Conservation (phyloP, 2,329 filamentous ascomycete genomes). For the Sarocladiaceae sp. region DNA sequence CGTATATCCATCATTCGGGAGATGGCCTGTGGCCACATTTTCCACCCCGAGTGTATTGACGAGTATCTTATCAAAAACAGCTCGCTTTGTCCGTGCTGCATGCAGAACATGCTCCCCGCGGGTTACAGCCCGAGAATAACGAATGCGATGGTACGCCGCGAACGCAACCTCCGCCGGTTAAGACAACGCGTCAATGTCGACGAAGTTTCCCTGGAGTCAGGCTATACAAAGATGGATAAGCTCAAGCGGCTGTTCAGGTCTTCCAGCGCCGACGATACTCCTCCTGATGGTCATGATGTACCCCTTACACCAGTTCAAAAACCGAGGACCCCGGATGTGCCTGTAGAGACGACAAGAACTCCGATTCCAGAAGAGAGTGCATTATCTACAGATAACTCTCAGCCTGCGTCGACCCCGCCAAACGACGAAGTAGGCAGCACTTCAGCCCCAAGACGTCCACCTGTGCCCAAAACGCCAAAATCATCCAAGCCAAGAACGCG, state of each 20-base stretch:
- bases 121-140: slow-evolving; percentile 68
- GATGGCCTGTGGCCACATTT: slow-evolving; percentile 87
- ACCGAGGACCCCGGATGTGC: background rate
- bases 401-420: background rate
- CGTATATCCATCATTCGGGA: slow-evolving; percentile 73
- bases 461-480: slow-evolving; percentile 16
- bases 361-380: slow-evolving; percentile 1
- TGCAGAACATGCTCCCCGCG: slow-evolving; percentile 70
- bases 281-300: slow-evolving; percentile 15
- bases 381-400: background rate
- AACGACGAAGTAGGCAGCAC: background rate
- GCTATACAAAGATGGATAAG: slow-evolving; percentile 28
- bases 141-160: slow-evolving; percentile 80
- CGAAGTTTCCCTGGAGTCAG: slow-evolving; percentile 28
- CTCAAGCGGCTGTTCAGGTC: slow-evolving; percentile 32
- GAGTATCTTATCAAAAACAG: slow-evolving; percentile 73
- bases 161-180: slow-evolving; percentile 62
- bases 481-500: slow-evolving; percentile 17
- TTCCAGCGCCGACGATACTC: slow-evolving; percentile 15
- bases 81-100: slow-evolving; percentile 88
- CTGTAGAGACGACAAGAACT: background rate
- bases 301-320: slow-evolving; percentile 21
- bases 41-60: slow-evolving; percentile 89
- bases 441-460: slow-evolving; percentile 6
- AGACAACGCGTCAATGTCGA: slow-evolving; percentile 48